A percentile compares a stretch with the other conserved stretches of the same genome.
Conservation (phyloP, 306 rosid genomes). For the Cicer yamashitae region DNA sequence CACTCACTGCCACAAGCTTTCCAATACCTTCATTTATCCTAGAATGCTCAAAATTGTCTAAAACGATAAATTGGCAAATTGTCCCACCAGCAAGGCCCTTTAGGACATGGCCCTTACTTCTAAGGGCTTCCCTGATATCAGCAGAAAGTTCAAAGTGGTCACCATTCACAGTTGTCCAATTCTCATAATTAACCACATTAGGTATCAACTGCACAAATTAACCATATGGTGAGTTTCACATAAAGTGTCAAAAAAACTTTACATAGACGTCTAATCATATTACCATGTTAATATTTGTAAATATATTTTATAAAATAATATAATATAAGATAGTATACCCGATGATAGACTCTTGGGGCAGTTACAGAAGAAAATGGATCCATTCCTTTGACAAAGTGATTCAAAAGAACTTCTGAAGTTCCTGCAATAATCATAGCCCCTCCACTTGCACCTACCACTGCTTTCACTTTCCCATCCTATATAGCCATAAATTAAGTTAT, state of each 20-base stretch:
- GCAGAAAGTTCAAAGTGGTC: constrained; percentile 72
- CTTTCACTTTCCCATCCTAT: constrained; percentile 69
- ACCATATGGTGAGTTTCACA: constrained; percentile 20
- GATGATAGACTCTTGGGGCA: constrained; percentile 82
- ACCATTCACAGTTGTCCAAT: constrained; percentile 75
- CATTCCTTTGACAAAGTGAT: constrained; percentile 80
- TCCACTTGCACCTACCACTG: constrained; percentile 86
- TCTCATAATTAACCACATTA: constrained; percentile 70
- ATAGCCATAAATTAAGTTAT: constrained; percentile 21
- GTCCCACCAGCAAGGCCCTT: constrained; percentile 66
- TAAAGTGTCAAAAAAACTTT: no score
- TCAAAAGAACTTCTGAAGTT: constrained; percentile 72
- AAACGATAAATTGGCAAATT: constrained; percentile 67
- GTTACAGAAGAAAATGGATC: constrained; percentile 74
- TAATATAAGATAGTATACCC: constrained; percentile 51
- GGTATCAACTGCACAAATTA: constrained; percentile 69
- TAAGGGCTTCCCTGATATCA: constrained; percentile 61
- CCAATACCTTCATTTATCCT: constrained; percentile 39
- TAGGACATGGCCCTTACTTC: constrained; percentile 76
- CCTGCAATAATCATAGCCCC: constrained; percentile 70
- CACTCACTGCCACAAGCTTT: constrained; percentile 82
- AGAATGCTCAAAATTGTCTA: constrained; percentile 17
- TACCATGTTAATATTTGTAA: no score
- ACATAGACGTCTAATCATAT: no score
- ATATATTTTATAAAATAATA: no score